Evolutionary conservation across 129 eudicot species (phyloP).

Genomic region (Deinandra increscens): DNA sequence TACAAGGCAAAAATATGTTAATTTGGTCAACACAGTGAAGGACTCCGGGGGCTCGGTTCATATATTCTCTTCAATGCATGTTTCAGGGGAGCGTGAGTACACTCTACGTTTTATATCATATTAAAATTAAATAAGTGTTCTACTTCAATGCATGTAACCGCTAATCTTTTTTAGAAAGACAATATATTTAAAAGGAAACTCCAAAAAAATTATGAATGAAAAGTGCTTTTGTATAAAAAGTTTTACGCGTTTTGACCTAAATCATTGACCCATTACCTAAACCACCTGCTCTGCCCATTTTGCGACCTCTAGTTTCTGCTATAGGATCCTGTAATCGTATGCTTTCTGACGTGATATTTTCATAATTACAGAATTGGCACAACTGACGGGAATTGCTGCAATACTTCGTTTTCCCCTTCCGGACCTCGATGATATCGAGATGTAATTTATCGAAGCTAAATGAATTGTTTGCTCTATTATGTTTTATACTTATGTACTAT

Average conservation of each 20-base stretch:
- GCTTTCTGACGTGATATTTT: not conserved
- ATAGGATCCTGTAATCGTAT: not conserved
- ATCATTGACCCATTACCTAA: not conserved
- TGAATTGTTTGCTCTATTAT: not conserved
- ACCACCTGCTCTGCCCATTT: not conserved
- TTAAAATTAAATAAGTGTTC: not conserved
- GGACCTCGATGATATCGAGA: constrained; percentile 85
- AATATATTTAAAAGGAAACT: not conserved
- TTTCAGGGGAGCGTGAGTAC: constrained; percentile 94
- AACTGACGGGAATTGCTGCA: constrained; percentile 90
- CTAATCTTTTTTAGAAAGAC: not conserved
- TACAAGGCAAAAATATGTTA: constrained; percentile 67
- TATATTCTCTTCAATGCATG: constrained; percentile 94
- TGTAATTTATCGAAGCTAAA: constrained; percentile 40
- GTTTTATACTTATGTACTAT: constrained; percentile 25
- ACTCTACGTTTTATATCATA: not conserved
- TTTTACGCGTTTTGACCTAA: not conserved
- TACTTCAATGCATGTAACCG: not conserved
- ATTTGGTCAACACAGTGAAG: constrained; percentile 72
- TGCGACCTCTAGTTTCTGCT: too few relatives aligned
- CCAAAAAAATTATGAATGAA: not conserved
- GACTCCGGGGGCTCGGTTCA: constrained; percentile 79
- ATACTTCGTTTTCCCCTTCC: constrained; percentile 92
- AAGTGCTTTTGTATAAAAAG: not conserved
- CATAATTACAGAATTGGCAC: constrained; percentile 71